Conservation (phyloP, 2,329 filamentous ascomycete genomes). For the Apiospora malaysiana region DNA sequence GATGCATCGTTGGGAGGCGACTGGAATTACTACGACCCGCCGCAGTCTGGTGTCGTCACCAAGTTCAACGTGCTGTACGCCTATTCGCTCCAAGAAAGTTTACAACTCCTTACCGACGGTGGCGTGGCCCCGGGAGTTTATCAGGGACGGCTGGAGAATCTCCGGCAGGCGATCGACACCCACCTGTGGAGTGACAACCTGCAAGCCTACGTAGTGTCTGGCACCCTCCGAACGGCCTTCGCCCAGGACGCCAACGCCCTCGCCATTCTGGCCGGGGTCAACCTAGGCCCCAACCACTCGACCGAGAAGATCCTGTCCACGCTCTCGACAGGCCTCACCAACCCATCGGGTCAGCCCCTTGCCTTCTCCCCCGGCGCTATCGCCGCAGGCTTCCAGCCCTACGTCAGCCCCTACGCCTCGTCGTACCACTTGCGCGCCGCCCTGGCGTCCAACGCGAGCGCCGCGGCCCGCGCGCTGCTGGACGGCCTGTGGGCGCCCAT, state of each 20-base stretch:
- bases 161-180: conserved; percentile 35
- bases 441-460: conserved; percentile 27
- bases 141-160: conserved; percentile 31
- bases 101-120: conserved; percentile 31
- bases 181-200: conserved; percentile 35
- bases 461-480: conserved; percentile 27
- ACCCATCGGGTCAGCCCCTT: conserved; percentile 24
- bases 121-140: conserved; percentile 32
- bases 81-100: conserved; percentile 37
- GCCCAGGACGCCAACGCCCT: conserved; percentile 41
- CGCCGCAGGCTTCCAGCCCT: conserved; percentile 22
- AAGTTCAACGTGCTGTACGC: conserved; percentile 43
- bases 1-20: conserved; percentile 38
- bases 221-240: conserved; percentile 29
- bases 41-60: conserved; percentile 36
- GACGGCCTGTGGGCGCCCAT: conserved; percentile 36
- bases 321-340: conserved; percentile 24
- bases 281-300: conserved; percentile 24
- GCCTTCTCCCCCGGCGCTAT: conserved; percentile 18
- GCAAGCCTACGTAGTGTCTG: conserved; percentile 36
- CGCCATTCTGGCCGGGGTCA: conserved; percentile 40
- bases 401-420: conserved; percentile 32
- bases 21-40: conserved; percentile 44
- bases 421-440: conserved; percentile 41
- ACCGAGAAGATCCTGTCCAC: conserved; percentile 30